These are phyloP conservation scores for Graphilbum fragrans DNA, from an alignment of 2,329 filamentous ascomycete genomes.

Conservation along the genomic window DNA sequence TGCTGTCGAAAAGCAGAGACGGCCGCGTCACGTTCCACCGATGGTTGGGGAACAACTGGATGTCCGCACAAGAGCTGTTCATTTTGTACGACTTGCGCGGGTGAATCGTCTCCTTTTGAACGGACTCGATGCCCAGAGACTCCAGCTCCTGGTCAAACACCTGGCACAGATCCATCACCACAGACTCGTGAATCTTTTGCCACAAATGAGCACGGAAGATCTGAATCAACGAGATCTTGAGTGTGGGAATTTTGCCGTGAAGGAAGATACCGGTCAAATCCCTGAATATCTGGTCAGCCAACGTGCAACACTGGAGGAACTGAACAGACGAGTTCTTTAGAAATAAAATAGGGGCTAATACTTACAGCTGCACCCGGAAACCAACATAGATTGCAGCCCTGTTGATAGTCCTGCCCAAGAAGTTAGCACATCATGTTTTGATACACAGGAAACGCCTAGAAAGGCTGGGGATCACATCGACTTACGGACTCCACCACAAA, in stretches of 20 bases:
- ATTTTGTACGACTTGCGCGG: slow-evolving; percentile 99
- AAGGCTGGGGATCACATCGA: background rate
- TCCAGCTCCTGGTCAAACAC: slow-evolving; percentile 97
- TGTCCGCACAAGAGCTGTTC: slow-evolving; percentile 98
- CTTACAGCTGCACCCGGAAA: slow-evolving; percentile 84
- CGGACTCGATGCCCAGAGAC: slow-evolving; percentile 88
- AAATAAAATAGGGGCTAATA: background rate
- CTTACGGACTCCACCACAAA: slow-evolving; percentile 72
- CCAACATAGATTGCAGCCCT: slow-evolving; percentile 95
- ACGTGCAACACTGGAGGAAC: too few species aligned
- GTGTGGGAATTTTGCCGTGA: slow-evolving; percentile 94
- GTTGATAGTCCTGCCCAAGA: slow-evolving; percentile 54
- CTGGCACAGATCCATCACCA: slow-evolving; percentile 97
- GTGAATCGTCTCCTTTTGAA: slow-evolving; percentile 98
- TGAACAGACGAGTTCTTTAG: background rate
- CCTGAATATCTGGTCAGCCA: too few species aligned
- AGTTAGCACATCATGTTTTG: slow-evolving; percentile 15
- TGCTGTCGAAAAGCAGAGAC: slow-evolving; percentile 88
- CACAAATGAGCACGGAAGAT: slow-evolving; percentile 99
- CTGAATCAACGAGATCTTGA: slow-evolving; percentile 97
- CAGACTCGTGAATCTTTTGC: slow-evolving; percentile 99
- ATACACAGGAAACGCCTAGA: background rate
- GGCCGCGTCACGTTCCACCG: slow-evolving; percentile 98
- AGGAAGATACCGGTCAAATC: slow-evolving; percentile 98
- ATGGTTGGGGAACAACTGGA: slow-evolving; percentile 90